A percentile compares a stretch with the other conserved stretches of the same genome.
phyloP scores from a whole-genome alignment of 2,329 filamentous ascomycete genomes.

The Xylaria multiplex region DNA sequence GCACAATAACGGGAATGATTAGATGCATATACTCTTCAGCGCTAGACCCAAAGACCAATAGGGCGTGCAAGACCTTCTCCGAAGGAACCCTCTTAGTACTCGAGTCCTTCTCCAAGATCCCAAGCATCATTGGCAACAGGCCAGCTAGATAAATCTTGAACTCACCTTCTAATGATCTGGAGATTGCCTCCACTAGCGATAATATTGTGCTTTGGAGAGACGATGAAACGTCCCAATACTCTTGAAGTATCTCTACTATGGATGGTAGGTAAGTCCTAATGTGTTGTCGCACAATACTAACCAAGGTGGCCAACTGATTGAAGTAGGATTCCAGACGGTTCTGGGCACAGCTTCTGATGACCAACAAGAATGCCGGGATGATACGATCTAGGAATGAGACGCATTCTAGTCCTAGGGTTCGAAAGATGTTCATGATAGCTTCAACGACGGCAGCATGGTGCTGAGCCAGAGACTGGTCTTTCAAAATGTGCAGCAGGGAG shows the following conservation, averaged over 20 bases:
- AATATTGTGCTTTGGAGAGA: conserved; percentile 91
- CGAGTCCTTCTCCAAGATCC: conserved; percentile 87
- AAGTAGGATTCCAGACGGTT: conserved; percentile 94
- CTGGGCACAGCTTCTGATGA: conserved; percentile 83
- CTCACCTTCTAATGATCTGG: conserved; percentile 91
- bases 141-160: conserved; percentile 96
- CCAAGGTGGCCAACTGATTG: conserved; percentile 91
- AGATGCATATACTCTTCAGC: conserved; percentile 99
- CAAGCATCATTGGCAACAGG: conserved; percentile 91
- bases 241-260: conserved; percentile 85
- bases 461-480: conserved; percentile 87
- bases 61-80: conserved; percentile 91
- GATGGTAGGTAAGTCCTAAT: conserved; percentile 90
- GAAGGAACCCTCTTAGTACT: conserved; percentile 81
- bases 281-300: conserved; percentile 95
- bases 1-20: conserved; percentile 94
- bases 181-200: conserved; percentile 91
- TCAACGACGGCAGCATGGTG: conserved; percentile 96
- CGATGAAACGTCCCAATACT: conserved; percentile 86
- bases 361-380: conserved; percentile 89
- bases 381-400: conserved; percentile 94
- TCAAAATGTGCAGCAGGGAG: conserved; percentile 89
- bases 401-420: conserved; percentile 93
- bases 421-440: conserved; percentile 98
- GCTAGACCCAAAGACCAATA: conserved; percentile 94